phyloP scores from a whole-genome alignment of 106 monocot species.

The Allium sativum region DNA sequence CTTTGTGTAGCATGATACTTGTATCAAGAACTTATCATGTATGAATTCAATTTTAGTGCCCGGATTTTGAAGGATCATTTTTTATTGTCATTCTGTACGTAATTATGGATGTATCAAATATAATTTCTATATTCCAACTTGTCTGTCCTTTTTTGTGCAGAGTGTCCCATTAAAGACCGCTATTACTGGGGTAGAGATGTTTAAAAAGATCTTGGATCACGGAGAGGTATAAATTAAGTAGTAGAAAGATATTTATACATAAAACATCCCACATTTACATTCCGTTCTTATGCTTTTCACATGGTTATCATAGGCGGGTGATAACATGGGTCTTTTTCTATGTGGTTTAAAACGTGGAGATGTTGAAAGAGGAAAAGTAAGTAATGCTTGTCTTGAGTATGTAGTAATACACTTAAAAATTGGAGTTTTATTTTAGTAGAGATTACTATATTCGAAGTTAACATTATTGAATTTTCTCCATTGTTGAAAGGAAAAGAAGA shows the following conservation, averaged over 20 bases:
- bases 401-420: too few species aligned
- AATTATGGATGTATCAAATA: too few species aligned
- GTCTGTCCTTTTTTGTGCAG: background rate
- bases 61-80: too few species aligned
- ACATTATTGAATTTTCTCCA: too few species aligned
- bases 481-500: too few species aligned
- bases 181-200: conserved; percentile 21
- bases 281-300: background rate
- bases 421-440: too few species aligned
- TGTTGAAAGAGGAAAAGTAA: conserved; percentile 90
- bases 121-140: too few species aligned
- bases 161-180: conserved; percentile 14
- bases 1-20: too few species aligned
- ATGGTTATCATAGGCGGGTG: conserved; percentile 65
- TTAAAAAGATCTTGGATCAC: conserved; percentile 21
- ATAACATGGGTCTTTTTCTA: conserved; percentile 89
- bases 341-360: conserved; percentile 96
- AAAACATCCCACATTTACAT: background rate
- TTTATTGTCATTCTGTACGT: too few species aligned
- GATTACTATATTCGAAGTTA: too few species aligned
- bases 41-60: too few species aligned
- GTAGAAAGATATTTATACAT: background rate
- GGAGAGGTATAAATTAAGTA: conserved; percentile 11
- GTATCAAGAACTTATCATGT: too few species aligned
- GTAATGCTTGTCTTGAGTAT: background rate